Percentiles rank a stretch among this genome's conserved stretches.
These are phyloP conservation scores for Suhomyces taliae DNA, from an alignment of 1,139 yeast genomes.

Conservation along the genomic window DNA sequence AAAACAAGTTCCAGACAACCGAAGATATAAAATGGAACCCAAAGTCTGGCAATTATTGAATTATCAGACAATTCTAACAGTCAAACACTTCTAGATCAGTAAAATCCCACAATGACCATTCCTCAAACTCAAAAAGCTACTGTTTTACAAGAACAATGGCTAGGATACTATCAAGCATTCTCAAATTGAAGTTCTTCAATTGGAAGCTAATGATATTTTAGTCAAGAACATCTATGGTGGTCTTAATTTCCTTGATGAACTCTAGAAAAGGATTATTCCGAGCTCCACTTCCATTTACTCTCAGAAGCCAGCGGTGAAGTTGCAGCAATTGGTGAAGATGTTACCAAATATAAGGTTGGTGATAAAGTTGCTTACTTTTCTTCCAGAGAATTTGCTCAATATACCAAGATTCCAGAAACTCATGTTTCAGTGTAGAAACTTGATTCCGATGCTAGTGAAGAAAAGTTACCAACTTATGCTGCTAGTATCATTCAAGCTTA, in stretches of 20 bases:
- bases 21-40: too few species aligned
- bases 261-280: conserved; percentile 74
- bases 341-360: conserved; percentile 59
- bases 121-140: conserved; percentile 54
- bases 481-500: conserved; percentile 65
- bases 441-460: conserved; percentile 47
- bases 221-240: conserved; percentile 76
- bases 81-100: too few species aligned
- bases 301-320: conserved; percentile 83
- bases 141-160: conserved; percentile 47
- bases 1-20: too few species aligned
- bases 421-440: conserved; percentile 45
- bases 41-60: too few species aligned
- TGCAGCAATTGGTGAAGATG: conserved; percentile 64
- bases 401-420: conserved; percentile 47
- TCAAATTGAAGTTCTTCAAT: conserved; percentile 58
- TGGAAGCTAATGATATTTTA: conserved; percentile 56
- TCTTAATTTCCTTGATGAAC: conserved; percentile 77
- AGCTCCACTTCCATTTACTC: conserved; percentile 52
- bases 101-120: not conserved
- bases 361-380: conserved; percentile 67
- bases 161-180: conserved; percentile 42
- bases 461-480: conserved; percentile 53
- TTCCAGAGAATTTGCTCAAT: conserved; percentile 66
- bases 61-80: too few species aligned